phyloP scores from a whole-genome alignment of 257 asterid species.

The Thymus mandschuricus region DNA sequence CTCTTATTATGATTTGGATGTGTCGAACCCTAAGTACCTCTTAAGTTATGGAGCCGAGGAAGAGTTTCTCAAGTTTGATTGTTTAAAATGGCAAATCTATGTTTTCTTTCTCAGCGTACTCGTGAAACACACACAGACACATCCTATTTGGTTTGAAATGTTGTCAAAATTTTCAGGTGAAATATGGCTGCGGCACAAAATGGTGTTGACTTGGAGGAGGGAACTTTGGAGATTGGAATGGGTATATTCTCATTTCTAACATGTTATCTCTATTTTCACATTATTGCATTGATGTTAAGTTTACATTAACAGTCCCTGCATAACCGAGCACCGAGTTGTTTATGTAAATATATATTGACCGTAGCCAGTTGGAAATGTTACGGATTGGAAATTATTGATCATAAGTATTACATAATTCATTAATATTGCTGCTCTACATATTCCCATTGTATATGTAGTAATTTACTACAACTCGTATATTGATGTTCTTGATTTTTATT shows the following conservation, averaged over 20 bases:
- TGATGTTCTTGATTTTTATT: neutral
- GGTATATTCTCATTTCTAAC: constrained; percentile 49
- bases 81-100: neutral
- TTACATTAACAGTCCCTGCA: neutral
- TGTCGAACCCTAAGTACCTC: constrained; percentile 5
- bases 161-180: constrained; percentile 38
- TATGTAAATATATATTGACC: constrained; percentile 5
- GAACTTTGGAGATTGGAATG: constrained; percentile 90
- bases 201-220: constrained; percentile 70
- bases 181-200: constrained; percentile 65
- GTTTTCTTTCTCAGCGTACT: constrained; percentile 7
- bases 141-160: constrained; percentile 12
- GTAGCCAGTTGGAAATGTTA: neutral
- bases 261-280: constrained; percentile 11
- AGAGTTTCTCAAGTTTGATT: constrained; percentile 3
- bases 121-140: neutral
- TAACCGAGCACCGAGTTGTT: neutral
- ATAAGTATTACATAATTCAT: too few relatives aligned
- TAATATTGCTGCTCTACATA: neutral
- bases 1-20: constrained; percentile 11
- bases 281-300: constrained; percentile 9
- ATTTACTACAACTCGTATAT: neutral
- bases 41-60: neutral
- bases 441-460: neutral
- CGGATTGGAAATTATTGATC: neutral